phyloP scores from a whole-genome alignment of 73 alveolate species.

The Tetrahymena borealis region DNA sequence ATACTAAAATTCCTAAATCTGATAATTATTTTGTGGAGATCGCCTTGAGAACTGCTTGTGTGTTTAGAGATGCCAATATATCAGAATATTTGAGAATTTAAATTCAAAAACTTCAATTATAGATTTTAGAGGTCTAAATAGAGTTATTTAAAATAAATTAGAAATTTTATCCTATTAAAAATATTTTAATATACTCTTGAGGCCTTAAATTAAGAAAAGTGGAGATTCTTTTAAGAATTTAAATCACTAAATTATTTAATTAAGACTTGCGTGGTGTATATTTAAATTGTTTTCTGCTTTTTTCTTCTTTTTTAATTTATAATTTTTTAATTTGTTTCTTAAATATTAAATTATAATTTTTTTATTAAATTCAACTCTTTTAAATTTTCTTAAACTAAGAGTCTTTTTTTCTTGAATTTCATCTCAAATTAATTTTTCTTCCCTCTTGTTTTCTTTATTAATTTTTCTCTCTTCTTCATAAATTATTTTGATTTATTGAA shows the following conservation, averaged over 20 bases:
- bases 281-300: not conserved
- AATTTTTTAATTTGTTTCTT: not conserved
- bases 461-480: not conserved
- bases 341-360: not conserved
- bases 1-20: too few species aligned
- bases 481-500: not conserved
- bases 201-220: too few species aligned
- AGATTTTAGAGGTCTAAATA: too few species aligned
- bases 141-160: too few species aligned
- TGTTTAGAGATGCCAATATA: too few species aligned
- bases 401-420: not conserved
- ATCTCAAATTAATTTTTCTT: not conserved
- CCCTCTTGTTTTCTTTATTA: not conserved
- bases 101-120: too few species aligned
- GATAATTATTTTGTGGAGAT: too few species aligned
- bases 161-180: too few species aligned
- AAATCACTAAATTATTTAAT: not conserved
- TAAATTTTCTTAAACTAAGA: not conserved
- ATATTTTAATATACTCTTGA: too few species aligned
- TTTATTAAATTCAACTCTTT: not conserved
- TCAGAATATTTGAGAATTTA: too few species aligned
- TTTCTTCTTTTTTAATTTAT: not conserved
- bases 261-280: not conserved
- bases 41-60: too few species aligned
- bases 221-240: too few species aligned